Percentiles rank a stretch among this genome's conserved stretches.
phyloP scores from a whole-genome alignment of 148 eudicot genomes.

The Silene uniflora region DNA sequence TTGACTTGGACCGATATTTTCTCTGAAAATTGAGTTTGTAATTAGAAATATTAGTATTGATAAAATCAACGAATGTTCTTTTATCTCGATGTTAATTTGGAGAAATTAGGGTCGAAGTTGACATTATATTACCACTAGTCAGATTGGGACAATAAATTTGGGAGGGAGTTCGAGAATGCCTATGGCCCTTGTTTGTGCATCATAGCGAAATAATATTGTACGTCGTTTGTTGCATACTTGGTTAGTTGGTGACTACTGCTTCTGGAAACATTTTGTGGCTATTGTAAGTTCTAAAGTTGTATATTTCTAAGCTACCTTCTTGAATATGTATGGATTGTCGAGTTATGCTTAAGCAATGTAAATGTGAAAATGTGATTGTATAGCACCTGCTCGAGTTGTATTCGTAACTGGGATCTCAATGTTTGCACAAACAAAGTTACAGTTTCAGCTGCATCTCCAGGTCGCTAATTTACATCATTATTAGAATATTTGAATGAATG shows the following conservation, averaged over 20 bases:
- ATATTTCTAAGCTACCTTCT: neutral
- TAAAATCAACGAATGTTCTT: neutral
- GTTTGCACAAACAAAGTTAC: neutral
- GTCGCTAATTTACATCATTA: no score
- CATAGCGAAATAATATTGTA: conserved; percentile 14
- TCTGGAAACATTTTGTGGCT: neutral
- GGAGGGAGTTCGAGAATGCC: neutral
- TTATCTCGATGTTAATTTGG: neutral
- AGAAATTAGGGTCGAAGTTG: neutral
- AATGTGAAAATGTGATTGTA: neutral
- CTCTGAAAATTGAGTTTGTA: neutral
- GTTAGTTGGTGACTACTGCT: neutral
- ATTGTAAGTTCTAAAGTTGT: neutral
- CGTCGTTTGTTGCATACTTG: neutral
- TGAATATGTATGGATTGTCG: neutral
- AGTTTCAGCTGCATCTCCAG: neutral
- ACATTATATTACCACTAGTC: neutral
- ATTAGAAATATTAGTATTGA: neutral
- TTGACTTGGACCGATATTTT: neutral
- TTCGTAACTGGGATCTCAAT: neutral
- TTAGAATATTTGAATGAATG: no score
- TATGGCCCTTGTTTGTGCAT: conserved; percentile 3
- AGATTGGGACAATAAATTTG: neutral
- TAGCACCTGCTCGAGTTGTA: neutral
- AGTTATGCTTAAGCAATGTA: neutral